Conservation (phyloP, 805 yeast genomes). For the Ogataea degrootiae region DNA sequence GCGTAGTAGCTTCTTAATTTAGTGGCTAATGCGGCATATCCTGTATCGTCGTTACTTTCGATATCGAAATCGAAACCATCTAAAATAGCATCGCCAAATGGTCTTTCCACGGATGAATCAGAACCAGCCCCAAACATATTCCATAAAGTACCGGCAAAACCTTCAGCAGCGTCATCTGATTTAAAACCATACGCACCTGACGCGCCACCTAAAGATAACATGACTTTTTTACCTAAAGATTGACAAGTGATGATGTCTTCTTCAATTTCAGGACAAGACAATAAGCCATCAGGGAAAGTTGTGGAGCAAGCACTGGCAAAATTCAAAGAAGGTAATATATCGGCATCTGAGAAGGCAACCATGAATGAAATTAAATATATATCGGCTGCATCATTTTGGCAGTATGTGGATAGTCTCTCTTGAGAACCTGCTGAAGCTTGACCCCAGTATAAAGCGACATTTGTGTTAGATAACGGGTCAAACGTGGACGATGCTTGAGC, state of each 20-base stretch:
- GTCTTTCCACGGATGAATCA: conserved; percentile 33
- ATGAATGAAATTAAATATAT: conserved; percentile 70
- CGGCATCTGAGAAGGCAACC: conserved; percentile 47
- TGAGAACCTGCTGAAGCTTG: conserved; percentile 70
- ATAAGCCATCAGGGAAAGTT: conserved; percentile 38
- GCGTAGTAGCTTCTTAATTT: conserved; percentile 39
- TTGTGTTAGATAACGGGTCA: conserved; percentile 38
- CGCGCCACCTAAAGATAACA: conserved; percentile 79
- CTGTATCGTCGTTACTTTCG: conserved; percentile 54
- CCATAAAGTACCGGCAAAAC: conserved; percentile 57
- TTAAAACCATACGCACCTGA: conserved; percentile 51
- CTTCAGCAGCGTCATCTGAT: conserved; percentile 49
- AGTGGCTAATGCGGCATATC: conserved; percentile 61
- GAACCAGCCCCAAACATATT: conserved; percentile 60
- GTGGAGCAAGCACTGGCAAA: conserved; percentile 50
- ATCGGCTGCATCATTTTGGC: conserved; percentile 66
- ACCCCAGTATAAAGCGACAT: conserved; percentile 87
- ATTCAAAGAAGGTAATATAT: conserved; percentile 41
- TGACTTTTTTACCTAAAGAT: conserved; percentile 65
- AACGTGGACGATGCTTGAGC: conserved; percentile 20
- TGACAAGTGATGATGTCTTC: conserved; percentile 75
- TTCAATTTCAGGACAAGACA: conserved; percentile 40
- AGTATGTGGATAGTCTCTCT: conserved; percentile 48
- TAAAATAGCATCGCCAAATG: conserved; percentile 67
- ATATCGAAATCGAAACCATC: conserved; percentile 84